Conservation (phyloP, 2,329 filamentous ascomycete genomes). For the Neopestalotiopsis sp. region DNA sequence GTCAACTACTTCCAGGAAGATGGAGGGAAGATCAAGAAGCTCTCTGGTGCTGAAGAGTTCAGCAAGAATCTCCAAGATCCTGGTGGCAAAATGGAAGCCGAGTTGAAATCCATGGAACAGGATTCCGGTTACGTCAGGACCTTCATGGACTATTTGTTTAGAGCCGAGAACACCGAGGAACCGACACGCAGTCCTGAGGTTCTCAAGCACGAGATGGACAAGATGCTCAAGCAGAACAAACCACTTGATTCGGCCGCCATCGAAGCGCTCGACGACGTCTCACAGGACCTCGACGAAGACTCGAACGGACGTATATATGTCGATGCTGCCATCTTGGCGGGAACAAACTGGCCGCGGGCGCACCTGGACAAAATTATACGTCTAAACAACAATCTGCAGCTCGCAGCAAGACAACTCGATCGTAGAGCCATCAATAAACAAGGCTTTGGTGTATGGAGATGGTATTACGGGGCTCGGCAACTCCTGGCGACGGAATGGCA, state of each 20-base stretch:
- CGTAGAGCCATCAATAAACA: slow-evolving; percentile 13
- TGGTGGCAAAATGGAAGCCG: slow-evolving; percentile 40
- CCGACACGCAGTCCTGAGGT: slow-evolving; percentile 20
- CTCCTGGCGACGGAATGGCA: slow-evolving; percentile 51
- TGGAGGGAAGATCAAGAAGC: slow-evolving; percentile 41
- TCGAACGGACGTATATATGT: slow-evolving; percentile 2
- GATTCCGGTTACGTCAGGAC: slow-evolving; percentile 35
- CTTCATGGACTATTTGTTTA: slow-evolving; percentile 31
- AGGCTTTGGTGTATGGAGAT: slow-evolving; percentile 46
- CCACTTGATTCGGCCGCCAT: neutral
- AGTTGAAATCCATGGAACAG: slow-evolving; percentile 43
- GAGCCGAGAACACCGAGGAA: slow-evolving; percentile 30
- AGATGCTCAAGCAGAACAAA: neutral
- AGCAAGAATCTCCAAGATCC: slow-evolving; percentile 42
- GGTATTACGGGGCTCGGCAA: slow-evolving; percentile 52
- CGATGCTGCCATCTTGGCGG: too few species aligned
- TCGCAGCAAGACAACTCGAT: slow-evolving; percentile 23
- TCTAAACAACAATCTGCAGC: slow-evolving; percentile 33
- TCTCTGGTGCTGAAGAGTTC: slow-evolving; percentile 47
- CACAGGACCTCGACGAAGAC: neutral
- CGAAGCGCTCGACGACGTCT: slow-evolving; percentile 4
- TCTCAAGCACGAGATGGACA: neutral
- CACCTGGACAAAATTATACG: slow-evolving; percentile 5
- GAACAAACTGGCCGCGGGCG: neutral
- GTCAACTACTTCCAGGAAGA: slow-evolving; percentile 56